These are phyloP conservation scores for Sesbania bispinosa DNA, from an alignment of 306 rosid species.

Conservation along the genomic window DNA sequence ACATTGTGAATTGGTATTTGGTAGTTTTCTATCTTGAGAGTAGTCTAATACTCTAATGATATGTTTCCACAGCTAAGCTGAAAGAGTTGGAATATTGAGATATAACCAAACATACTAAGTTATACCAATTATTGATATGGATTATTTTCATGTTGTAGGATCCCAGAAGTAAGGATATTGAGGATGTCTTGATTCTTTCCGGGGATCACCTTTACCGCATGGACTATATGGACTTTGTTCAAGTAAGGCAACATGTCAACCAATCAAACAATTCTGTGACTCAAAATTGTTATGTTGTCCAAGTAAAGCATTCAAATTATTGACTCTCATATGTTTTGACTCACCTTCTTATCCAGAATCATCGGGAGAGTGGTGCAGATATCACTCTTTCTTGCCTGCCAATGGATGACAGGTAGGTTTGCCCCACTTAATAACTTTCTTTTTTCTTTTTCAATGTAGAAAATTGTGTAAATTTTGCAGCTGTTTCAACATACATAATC, in stretches of 20 bases:
- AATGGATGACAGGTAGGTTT: conserved; percentile 79
- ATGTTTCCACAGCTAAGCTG: too few relatives aligned
- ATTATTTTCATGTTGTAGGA: conserved; percentile 47
- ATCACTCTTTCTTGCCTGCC: conserved; percentile 87
- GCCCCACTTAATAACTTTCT: background rate
- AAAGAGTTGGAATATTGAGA: too few relatives aligned
- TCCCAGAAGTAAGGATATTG: conserved; percentile 75
- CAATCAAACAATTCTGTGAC: background rate
- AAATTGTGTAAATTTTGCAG: background rate
- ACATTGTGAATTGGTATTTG: too few relatives aligned
- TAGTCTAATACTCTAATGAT: too few relatives aligned
- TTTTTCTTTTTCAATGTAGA: background rate
- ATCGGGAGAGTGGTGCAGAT: conserved; percentile 85
- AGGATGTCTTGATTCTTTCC: conserved; percentile 85
- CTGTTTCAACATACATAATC: background rate
- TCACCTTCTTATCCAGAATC: conserved; percentile 55
- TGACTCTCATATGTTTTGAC: conserved; percentile 14
- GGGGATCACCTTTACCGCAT: conserved; percentile 94
- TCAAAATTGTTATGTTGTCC: background rate
- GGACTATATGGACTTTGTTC: conserved; percentile 93
- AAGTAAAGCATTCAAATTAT: background rate
- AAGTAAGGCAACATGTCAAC: conserved; percentile 45
- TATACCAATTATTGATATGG: too few relatives aligned
- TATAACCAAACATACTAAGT: too few relatives aligned
- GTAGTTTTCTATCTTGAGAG: background rate